phyloP scores from a whole-genome alignment of 495 filamentous ascomycete species.

The Zalerion maritima region DNA sequence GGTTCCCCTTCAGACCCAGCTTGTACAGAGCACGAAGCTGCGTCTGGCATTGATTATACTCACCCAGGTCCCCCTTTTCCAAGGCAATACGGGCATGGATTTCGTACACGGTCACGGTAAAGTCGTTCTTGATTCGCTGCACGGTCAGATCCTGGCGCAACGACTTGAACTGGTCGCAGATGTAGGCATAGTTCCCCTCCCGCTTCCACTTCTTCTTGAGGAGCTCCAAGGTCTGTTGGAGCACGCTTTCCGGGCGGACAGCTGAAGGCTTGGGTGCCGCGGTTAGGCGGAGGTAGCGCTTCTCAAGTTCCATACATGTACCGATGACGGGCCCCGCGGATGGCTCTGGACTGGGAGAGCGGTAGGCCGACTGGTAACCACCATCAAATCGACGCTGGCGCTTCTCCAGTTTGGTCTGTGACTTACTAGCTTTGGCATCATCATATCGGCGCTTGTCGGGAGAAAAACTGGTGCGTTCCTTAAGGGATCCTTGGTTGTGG shows the following conservation, averaged over 20 bases:
- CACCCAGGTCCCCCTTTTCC: conserved; percentile 98
- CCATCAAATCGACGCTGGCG: conserved; percentile 74
- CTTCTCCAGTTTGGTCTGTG: conserved; percentile 72
- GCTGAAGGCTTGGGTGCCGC: conserved; percentile 70
- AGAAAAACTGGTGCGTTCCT: conserved; percentile 60
- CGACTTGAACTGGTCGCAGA: conserved; percentile 99
- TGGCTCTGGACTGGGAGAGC: conserved; percentile 45
- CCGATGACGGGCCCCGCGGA: conserved; percentile 71
- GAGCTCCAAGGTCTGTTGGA: conserved; percentile 71
- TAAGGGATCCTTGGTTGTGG: conserved; percentile 50
- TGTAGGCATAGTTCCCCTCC: conserved; percentile 90
- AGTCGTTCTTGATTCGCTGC: conserved; percentile 88
- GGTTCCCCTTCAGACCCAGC: conserved; percentile 73
- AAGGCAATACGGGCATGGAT: conserved; percentile 94
- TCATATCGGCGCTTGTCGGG: conserved; percentile 40
- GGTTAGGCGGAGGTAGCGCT: conserved; percentile 87
- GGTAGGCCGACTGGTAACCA: conserved; percentile 44
- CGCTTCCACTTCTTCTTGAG: conserved; percentile 89
- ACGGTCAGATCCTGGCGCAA: conserved; percentile 96
- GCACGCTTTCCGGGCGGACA: conserved; percentile 70
- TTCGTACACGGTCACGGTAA: conserved; percentile 92
- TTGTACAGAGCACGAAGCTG: conserved; percentile 84
- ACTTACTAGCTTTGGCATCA: conserved; percentile 62
- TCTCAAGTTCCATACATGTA: conserved; percentile 72
- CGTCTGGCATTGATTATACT: conserved; percentile 99